Conservation (phyloP, 2,329 filamentous ascomycete species). For the Cladosporium sp. region DNA sequence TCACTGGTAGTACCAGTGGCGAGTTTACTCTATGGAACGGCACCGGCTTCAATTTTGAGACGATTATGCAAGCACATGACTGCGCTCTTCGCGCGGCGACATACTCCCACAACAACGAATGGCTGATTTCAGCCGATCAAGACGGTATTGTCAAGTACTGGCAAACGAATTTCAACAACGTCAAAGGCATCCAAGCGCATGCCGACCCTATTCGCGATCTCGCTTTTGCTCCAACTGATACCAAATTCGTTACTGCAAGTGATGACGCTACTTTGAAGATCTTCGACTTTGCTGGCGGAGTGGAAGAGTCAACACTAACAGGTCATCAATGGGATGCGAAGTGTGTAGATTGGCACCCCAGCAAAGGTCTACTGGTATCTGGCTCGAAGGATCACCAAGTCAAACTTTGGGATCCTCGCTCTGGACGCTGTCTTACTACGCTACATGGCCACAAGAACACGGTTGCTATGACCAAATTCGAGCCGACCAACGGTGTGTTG, state of each 20-base stretch:
- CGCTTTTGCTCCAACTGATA: constrained; percentile 87
- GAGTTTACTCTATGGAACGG: constrained; percentile 99
- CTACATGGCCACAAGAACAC: constrained; percentile 97
- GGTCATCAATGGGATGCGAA: constrained; percentile 99
- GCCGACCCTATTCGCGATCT: constrained; percentile 85
- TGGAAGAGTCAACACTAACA: constrained; percentile 75
- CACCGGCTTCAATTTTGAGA: constrained; percentile 98
- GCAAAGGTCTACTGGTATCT: constrained; percentile 88
- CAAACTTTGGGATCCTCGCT: constrained; percentile 97
- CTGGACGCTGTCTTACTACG: constrained; percentile 82
- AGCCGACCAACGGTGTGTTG: constrained; percentile 75
- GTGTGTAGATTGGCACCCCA: constrained; percentile 94
- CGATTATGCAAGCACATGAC: constrained; percentile 97
- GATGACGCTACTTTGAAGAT: constrained; percentile 93
- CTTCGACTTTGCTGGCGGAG: constrained; percentile 86
- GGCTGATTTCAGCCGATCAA: constrained; percentile 93
- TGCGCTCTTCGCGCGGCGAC: constrained; percentile 74
- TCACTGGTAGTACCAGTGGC: constrained; percentile 92
- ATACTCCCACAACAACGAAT: constrained; percentile 95
- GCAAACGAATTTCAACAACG: constrained; percentile 99
- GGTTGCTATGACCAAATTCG: constrained; percentile 88
- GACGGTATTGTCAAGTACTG: constrained; percentile 96
- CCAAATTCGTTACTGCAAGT: constrained; percentile 92
- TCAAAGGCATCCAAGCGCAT: constrained; percentile 89
- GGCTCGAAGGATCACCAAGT: constrained; percentile 97